Conservation (phyloP, 257 asterid species). For the Solanum lycopersicoides region DNA sequence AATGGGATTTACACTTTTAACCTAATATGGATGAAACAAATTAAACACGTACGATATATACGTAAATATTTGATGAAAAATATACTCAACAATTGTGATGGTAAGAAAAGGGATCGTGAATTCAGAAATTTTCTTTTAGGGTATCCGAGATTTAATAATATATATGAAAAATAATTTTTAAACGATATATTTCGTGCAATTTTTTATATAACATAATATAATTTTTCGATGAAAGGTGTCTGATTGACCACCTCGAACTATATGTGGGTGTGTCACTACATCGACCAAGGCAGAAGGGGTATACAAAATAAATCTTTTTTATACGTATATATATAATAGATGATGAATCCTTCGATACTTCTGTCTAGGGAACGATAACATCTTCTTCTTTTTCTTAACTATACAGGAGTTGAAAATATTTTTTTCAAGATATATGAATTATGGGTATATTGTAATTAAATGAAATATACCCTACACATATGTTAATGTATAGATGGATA, state of each 20-base stretch:
- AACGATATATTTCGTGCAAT: too few species aligned
- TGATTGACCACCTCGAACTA: not conserved
- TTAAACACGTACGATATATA: not conserved
- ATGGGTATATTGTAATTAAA: not conserved
- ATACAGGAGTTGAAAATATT: not conserved
- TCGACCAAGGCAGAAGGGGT: not conserved
- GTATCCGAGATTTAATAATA: too few species aligned
- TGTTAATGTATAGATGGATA: too few species aligned
- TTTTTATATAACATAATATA: not conserved
- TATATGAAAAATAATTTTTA: too few species aligned
- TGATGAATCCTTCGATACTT: not conserved
- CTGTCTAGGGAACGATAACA: accelerated
- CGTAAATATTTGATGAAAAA: not conserved
- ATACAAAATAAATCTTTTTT: not conserved
- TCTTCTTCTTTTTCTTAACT: too few species aligned
- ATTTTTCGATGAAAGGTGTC: too few species aligned
- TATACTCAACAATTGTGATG: not conserved
- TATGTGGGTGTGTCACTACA: not conserved
- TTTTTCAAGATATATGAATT: too few species aligned
- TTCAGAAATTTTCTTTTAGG: too few species aligned
- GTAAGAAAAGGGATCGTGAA: not conserved
- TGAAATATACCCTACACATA: not conserved
- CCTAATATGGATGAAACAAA: not conserved
- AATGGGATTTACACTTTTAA: not conserved
- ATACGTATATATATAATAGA: not conserved